Conservation (phyloP, 805 yeast genomes). For the Pichia occidentalis region DNA sequence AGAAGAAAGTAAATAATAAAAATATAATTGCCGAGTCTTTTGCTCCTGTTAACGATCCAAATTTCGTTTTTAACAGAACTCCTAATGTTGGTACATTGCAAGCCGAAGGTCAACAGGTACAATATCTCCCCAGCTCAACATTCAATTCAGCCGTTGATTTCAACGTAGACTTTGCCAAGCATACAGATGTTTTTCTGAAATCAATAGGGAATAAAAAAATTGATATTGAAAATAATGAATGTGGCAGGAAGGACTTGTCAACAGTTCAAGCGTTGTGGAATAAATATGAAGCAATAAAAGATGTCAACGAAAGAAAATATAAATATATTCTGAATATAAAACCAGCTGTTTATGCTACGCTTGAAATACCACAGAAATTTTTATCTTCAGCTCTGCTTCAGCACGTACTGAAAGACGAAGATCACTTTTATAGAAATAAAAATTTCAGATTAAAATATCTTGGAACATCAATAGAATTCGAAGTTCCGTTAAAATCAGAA, state of each 20-base stretch:
- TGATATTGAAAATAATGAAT: background rate
- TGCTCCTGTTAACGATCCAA: slow-evolving; percentile 9
- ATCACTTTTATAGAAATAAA: slow-evolving; percentile 5
- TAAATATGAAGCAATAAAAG: slow-evolving; percentile 4
- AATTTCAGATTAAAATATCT: slow-evolving; percentile 5
- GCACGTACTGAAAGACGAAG: background rate
- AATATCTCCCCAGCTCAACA: background rate
- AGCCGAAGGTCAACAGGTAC: slow-evolving; percentile 17
- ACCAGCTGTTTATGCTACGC: slow-evolving; percentile 3
- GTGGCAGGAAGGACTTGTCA: background rate
- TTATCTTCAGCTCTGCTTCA: slow-evolving; percentile 6
- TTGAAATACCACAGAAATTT: slow-evolving; percentile 4
- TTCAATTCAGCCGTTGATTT: background rate
- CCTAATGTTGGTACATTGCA: slow-evolving; percentile 25
- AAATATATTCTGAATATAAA: slow-evolving; percentile 9
- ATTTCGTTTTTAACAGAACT: slow-evolving; percentile 21
- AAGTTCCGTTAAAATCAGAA: slow-evolving; percentile 6
- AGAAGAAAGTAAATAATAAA: background rate
- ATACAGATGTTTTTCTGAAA: slow-evolving; percentile 3
- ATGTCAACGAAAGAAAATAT: background rate
- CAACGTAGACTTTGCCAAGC: slow-evolving; percentile 9
- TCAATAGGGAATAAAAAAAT: background rate
- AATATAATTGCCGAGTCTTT: slow-evolving; percentile 3
- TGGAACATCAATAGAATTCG: slow-evolving; percentile 2
- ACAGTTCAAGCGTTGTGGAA: slow-evolving; percentile 10